These are phyloP conservation scores for Didymella arachidicola DNA, from an alignment of 2,329 filamentous ascomycete genomes.

Conservation along the genomic window DNA sequence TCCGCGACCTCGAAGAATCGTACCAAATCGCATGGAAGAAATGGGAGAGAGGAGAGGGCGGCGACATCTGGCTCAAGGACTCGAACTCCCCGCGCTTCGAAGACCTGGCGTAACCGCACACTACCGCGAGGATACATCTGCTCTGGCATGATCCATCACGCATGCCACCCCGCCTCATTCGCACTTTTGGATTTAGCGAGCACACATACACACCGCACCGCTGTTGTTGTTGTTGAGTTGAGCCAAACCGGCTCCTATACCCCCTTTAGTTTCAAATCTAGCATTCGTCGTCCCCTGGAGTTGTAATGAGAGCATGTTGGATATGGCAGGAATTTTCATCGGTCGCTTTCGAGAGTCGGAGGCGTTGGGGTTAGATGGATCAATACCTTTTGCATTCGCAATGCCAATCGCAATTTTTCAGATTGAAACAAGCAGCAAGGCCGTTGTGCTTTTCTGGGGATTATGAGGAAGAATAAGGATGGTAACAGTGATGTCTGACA, in stretches of 20 bases:
- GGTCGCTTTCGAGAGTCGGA: not conserved
- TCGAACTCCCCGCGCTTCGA: constrained; percentile 8
- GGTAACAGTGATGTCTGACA: too few relatives aligned
- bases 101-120: constrained; percentile 4
- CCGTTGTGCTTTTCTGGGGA: too few relatives aligned
- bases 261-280: constrained; percentile 15
- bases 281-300: constrained; percentile 6
- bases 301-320: constrained; percentile 16
- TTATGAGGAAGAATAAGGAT: too few relatives aligned
- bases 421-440: too few relatives aligned
- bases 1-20: constrained; percentile 83
- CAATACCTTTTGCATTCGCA: too few relatives aligned
- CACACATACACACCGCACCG: constrained; percentile 15
- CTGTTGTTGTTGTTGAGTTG: constrained; percentile 15
- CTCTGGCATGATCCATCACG: too few relatives aligned
- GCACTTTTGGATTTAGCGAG: constrained; percentile 25
- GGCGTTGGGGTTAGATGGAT: constrained; percentile 6
- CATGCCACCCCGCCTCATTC: not conserved
- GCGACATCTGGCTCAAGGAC: constrained; percentile 81
- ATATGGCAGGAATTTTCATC: not conserved
- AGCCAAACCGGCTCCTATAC: constrained; percentile 20
- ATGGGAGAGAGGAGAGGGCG: constrained; percentile 87
- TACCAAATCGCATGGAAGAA: constrained; percentile 88
- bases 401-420: not conserved
- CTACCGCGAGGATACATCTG: not conserved